phyloP scores from a whole-genome alignment of 2,329 filamentous ascomycete species.

The Clarireedia homoeocarpa region DNA sequence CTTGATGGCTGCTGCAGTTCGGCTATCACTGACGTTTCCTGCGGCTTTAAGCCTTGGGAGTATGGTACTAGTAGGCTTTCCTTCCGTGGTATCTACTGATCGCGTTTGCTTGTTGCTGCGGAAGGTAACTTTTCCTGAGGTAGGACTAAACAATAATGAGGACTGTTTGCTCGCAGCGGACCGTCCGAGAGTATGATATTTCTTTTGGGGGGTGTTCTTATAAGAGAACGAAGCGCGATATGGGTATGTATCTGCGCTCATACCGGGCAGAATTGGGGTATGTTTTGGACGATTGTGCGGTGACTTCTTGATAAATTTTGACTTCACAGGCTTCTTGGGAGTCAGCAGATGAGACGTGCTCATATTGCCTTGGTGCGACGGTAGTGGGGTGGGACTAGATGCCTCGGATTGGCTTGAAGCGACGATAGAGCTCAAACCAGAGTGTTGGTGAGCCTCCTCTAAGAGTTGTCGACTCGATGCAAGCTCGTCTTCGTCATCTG shows the following conservation, averaged over 20 bases:
- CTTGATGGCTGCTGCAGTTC: no score
- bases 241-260: slow-evolving; percentile 2
- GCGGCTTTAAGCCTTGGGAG: no score
- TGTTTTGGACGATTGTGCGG: not conserved
- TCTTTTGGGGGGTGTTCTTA: not conserved
- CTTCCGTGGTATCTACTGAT: no score
- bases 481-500: slow-evolving; percentile 12
- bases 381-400: not conserved
- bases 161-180: not conserved
- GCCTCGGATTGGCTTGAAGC: not conserved
- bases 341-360: not conserved
- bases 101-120: no score
- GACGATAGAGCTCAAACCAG: not conserved
- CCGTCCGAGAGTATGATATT: not conserved
- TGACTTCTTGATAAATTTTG: not conserved
- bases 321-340: not conserved
- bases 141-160: not conserved
- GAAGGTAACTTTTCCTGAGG: no score
- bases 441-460: slow-evolving; percentile 1
- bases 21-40: no score
- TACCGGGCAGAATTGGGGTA: slow-evolving; percentile 8
- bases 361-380: not conserved
- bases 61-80: no score
- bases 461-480: slow-evolving; percentile 15
- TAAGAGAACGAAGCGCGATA: not conserved